Conservation (phyloP, 139 green algal species). For the Micromonas commoda region DNA sequence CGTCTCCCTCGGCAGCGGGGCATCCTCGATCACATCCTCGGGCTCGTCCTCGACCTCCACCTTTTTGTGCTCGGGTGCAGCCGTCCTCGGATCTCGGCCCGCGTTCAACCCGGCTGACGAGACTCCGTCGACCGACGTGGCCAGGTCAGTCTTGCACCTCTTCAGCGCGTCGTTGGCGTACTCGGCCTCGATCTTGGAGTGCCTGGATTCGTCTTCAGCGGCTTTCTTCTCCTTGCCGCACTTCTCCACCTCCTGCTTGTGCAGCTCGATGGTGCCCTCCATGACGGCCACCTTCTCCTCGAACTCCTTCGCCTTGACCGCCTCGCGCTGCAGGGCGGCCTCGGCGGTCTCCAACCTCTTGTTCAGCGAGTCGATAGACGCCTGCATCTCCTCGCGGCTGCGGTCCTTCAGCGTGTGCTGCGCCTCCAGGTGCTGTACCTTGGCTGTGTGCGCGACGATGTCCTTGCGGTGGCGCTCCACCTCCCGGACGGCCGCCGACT, state of each 20-base stretch:
- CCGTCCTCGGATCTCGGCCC: too few species aligned
- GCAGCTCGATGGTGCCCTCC: neutral
- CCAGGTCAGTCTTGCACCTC: too few species aligned
- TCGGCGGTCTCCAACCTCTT: constrained; percentile 7
- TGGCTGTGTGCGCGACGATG: neutral
- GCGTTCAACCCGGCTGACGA: too few species aligned
- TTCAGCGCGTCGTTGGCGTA: constrained; percentile 1
- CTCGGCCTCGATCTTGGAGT: constrained; percentile 5
- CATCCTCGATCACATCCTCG: too few species aligned
- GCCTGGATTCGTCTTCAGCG: neutral
- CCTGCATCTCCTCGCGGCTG: neutral
- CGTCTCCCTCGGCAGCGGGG: too few species aligned
- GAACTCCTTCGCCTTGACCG: neutral
- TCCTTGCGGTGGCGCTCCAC: neutral
- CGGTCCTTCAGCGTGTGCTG: neutral
- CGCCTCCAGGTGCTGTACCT: neutral
- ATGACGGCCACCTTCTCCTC: constrained; percentile 14
- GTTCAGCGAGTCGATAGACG: neutral
- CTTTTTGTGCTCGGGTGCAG: too few species aligned
- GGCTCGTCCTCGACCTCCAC: too few species aligned
- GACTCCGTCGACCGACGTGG: too few species aligned
- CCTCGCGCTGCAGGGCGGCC: neutral
- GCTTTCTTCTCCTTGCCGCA: neutral
- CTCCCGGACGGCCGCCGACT: neutral
- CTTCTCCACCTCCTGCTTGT: constrained; percentile 10